Evolutionary conservation across 2,329 filamentous ascomycete genomes (phyloP), one percentile per base, ranked within the genome.

Genomic region (Beauveria varroae): DNA sequence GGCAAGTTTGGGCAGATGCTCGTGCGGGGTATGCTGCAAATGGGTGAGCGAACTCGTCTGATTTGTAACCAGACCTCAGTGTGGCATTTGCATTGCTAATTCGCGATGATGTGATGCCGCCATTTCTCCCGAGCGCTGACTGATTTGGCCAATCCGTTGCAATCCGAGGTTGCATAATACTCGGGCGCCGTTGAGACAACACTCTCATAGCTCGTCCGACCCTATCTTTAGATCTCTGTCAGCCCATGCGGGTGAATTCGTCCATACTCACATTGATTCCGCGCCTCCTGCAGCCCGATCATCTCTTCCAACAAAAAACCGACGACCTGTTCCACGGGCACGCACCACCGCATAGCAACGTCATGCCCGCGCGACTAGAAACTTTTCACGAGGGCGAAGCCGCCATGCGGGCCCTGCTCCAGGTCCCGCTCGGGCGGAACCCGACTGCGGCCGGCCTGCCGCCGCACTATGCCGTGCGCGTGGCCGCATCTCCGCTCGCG

Each of bases 401-500:
- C 47, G 78, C 80, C 54, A 83, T 93, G 73, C 88, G 88, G 61
- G 71, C 75, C 18, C 77, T 86, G 5, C 80, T 93, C 62, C 79
- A 76, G 40, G 77, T 87, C 0, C 85, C 86, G 0, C 70, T 65
- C 18, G 63, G 61, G 18, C 78, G 83, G 53, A 93, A 95, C 67
- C 90, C 90, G 0, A 92, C 88, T 0, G 73, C 80, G 1, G 76
- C 81, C 1, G 85, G 84, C 58, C 79, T 95, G 1, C 85, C 85
- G 0, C 77, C 79, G 5, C 78, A 83, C 18, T 86, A 87, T 24
- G 83, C 79, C 1, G 76, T 79, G 64, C 81, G 89, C 64, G 78
- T 92, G 3, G 78, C 81, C 56, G 74, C 75, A 18, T 86, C 85
- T 0, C 86, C 89, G 1, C 77, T 95, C 8, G 77, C 95, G 16